Percentiles rank a stretch among this genome's conserved stretches.
Evolutionary conservation across 2,329 filamentous ascomycete genomes (phyloP).

Genomic region (Beauveria pseudobassiana): DNA sequence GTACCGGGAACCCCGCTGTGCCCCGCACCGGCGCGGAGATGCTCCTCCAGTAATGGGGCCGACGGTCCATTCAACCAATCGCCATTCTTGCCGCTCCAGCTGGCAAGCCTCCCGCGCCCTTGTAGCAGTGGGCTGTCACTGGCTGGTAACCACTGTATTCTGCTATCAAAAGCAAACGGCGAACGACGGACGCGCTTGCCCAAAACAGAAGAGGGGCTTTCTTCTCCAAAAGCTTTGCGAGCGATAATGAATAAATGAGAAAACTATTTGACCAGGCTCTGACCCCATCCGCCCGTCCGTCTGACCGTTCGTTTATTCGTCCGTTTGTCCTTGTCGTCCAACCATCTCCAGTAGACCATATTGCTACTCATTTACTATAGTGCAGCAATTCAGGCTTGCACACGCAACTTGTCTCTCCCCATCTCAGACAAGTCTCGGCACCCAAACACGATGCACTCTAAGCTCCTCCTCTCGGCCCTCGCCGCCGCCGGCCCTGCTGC

Average conservation of each 20-base stretch:
- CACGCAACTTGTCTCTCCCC: background rate
- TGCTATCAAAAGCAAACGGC: background rate
- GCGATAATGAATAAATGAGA: background rate
- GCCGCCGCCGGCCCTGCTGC: constrained; percentile 28
- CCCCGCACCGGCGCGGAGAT: background rate
- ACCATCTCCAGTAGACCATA: background rate
- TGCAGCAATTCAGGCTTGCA: background rate
- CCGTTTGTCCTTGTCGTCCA: background rate
- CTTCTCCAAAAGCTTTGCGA: background rate
- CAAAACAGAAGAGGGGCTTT: background rate
- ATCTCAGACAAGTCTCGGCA: background rate
- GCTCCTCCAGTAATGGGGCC: background rate
- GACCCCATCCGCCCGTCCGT: background rate
- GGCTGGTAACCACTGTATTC: too few relatives aligned
- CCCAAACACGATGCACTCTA: constrained; percentile 29
- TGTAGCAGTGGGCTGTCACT: too few relatives aligned
- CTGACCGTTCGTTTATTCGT: background rate
- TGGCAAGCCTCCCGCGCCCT: background rate
- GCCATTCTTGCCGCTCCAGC: background rate
- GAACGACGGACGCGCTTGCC: background rate
- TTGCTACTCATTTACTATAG: background rate
- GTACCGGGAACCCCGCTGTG: too few relatives aligned
- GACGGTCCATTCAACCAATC: background rate
- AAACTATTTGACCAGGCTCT: constrained; percentile 6
- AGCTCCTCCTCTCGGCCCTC: constrained; percentile 33